Conservation (phyloP, 164 flowering plant species). For the Aristolochia fimbriata region DNA sequence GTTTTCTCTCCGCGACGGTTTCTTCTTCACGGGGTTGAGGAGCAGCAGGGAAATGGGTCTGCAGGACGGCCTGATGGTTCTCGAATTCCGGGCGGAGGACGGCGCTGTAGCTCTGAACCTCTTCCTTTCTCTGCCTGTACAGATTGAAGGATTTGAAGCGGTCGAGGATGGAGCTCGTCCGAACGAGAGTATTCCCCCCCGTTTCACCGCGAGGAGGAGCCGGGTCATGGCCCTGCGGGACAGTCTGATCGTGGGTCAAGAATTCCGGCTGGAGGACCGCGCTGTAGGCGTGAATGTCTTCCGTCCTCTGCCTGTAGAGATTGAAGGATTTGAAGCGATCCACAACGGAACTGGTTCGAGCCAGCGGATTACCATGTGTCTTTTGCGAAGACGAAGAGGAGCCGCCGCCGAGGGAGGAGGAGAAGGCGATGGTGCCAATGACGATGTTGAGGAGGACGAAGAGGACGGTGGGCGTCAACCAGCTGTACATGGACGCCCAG, state of each 20-base stretch:
- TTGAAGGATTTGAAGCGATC: slow-evolving; percentile 36
- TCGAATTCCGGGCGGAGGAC: not conserved
- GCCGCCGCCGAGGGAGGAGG: slow-evolving; percentile 19
- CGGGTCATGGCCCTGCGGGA: not conserved
- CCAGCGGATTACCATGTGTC: slow-evolving; percentile 3
- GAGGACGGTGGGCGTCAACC: slow-evolving; percentile 61
- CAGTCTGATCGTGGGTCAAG: too few relatives aligned
- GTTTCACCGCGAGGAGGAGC: not conserved
- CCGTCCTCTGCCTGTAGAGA: slow-evolving; percentile 18
- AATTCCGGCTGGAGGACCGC: not conserved
- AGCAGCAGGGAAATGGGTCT: too few relatives aligned
- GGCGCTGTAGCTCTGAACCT: not conserved
- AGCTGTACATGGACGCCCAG: slow-evolving; percentile 31
- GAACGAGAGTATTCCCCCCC: slow-evolving; percentile 6
- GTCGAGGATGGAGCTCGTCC: slow-evolving; percentile 29
- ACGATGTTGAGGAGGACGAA: slow-evolving; percentile 53
- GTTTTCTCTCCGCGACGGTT: too few relatives aligned
- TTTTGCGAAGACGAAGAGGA: slow-evolving; percentile 3
- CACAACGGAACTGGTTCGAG: slow-evolving; percentile 27
- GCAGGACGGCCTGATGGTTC: not conserved
- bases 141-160: slow-evolving; percentile 34
- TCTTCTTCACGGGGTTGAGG: not conserved
- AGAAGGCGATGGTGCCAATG: slow-evolving; percentile 44
- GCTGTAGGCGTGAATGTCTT: slow-evolving; percentile 2
- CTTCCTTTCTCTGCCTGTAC: slow-evolving; percentile 16